These are phyloP conservation scores for Saturnispora kantuleensis DNA, from an alignment of 805 yeast genomes.

Conservation along the genomic window DNA sequence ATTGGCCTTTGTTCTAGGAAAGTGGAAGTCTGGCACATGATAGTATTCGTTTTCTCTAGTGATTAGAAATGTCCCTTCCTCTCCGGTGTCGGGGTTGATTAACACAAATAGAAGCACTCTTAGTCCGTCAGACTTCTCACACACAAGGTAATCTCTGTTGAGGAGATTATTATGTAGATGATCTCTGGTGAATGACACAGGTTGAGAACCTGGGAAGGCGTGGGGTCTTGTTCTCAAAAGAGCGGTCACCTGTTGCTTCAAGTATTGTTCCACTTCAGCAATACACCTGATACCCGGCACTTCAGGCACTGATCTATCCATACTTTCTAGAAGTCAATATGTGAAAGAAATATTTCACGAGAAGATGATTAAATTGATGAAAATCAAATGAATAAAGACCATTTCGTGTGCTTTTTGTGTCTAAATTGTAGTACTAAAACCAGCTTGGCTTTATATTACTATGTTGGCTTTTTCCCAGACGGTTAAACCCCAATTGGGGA, in stretches of 20 bases:
- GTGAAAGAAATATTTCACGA: too few species aligned
- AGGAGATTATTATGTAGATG: conserved; percentile 57
- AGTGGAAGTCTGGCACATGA: conserved; percentile 73
- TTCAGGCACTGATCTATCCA: conserved; percentile 53
- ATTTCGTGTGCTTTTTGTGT: neutral
- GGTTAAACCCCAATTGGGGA: too few species aligned
- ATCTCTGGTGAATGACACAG: conserved; percentile 73
- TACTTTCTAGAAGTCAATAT: too few species aligned
- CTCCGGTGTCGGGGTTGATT: conserved; percentile 51
- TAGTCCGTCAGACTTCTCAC: conserved; percentile 93
- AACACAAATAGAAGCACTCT: conserved; percentile 68
- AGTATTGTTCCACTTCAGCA: conserved; percentile 55
- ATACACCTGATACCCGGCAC: conserved; percentile 82
- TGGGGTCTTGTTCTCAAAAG: conserved; percentile 46
- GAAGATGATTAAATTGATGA: neutral
- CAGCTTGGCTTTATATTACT: too few species aligned
- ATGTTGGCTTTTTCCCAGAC: too few species aligned
- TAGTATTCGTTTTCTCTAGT: conserved; percentile 84
- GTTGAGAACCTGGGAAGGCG: conserved; percentile 87
- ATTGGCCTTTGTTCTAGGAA: conserved; percentile 47
- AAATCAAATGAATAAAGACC: neutral
- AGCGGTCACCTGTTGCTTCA: conserved; percentile 58
- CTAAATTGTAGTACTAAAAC: too few species aligned
- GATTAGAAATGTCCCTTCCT: conserved; percentile 82
- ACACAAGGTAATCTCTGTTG: conserved; percentile 77